phyloP scores from a whole-genome alignment of 202 grass and related monocot genomes.

The Saccharum hybrid region DNA sequence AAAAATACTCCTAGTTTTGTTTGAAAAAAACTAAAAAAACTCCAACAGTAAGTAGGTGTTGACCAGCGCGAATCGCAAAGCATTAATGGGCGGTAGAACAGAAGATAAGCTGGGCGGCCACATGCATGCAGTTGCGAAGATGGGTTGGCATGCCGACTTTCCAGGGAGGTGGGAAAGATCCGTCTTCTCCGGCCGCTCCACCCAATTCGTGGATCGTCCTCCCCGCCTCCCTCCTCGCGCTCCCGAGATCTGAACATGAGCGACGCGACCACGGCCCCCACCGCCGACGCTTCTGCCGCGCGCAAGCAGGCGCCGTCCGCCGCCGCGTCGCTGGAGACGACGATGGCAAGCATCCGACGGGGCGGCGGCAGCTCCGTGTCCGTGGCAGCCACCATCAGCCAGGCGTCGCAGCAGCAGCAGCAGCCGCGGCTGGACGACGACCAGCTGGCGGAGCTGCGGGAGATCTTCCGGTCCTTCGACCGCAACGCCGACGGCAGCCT shows the following conservation, averaged over 20 bases:
- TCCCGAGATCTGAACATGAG: constrained; percentile 45
- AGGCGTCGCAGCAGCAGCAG: constrained; percentile 10
- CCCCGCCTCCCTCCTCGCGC: constrained; percentile 18
- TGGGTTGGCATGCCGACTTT: not conserved
- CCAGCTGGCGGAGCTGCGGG: constrained; percentile 73
- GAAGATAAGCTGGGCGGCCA: too few species aligned
- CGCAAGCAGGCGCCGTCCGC: not conserved
- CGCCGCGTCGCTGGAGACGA: constrained; percentile 9
- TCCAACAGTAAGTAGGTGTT: too few species aligned
- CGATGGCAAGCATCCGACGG: not conserved
- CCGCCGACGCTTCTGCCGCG: not conserved
- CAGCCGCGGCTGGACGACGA: constrained; percentile 58
- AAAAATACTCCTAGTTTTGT: too few species aligned
- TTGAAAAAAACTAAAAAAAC: too few species aligned
- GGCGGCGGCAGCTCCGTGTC: constrained; percentile 2
- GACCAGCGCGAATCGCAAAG: too few species aligned
- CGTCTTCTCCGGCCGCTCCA: constrained; percentile 41
- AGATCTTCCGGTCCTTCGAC: constrained; percentile 96
- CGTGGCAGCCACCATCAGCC: constrained; percentile 16
- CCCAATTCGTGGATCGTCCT: constrained; percentile 11
- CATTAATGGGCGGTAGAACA: too few species aligned
- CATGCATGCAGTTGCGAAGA: not conserved
- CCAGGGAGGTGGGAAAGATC: not conserved
- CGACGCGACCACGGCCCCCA: constrained; percentile 41
- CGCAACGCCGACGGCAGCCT: constrained; percentile 89